Conservation (phyloP, 306 rosid species). For the barrel medic (Medicago truncatula) region MtrunA17r5.0-ANR NC_053044.1:37409001-37409500, state of each 20-base stretch:
- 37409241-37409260: conserved; percentile 2
- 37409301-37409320: not conserved
- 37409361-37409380: not conserved
- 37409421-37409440: not conserved
- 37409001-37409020: too few species aligned
- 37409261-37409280: conserved; percentile 1
- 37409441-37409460: not conserved
- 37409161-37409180: too few species aligned
- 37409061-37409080: too few species aligned
- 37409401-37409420: not conserved
- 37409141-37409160: too few species aligned
- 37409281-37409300: not conserved
- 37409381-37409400: not conserved
- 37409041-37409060: too few species aligned
- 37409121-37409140: too few species aligned
- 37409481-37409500: not conserved
- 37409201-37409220: not conserved
- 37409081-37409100: too few species aligned
- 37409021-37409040: too few species aligned
- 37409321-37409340: not conserved
- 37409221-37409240: not conserved
- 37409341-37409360: not conserved
- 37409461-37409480: not conserved
- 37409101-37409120: too few species aligned
- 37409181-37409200: not conserved